These are phyloP conservation scores for Chaetothyriales sp. DNA, from an alignment of 2,329 filamentous ascomycete genomes.

Conservation along the genomic window DNA sequence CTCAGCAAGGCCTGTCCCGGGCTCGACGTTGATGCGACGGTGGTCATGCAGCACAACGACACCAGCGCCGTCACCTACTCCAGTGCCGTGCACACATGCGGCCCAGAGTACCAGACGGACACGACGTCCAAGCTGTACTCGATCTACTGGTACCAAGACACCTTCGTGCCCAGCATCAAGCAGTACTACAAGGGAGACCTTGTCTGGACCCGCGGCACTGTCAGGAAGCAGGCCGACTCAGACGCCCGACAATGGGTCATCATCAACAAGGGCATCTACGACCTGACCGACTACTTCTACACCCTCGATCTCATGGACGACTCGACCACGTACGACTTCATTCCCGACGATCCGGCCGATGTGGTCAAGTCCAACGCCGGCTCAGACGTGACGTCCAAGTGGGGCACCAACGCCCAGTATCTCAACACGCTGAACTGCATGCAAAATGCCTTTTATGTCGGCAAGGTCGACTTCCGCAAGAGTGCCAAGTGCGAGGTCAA, in stretches of 20 bases:
- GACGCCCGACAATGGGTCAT: conserved; percentile 66
- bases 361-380: conserved; percentile 65
- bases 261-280: conserved; percentile 64
- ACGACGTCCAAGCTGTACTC: conserved; percentile 45
- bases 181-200: conserved; percentile 79
- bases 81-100: conserved; percentile 56
- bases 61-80: conserved; percentile 49
- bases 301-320: conserved; percentile 51
- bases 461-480: conserved; percentile 72
- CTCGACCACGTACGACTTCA: conserved; percentile 50
- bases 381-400: conserved; percentile 57
- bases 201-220: conserved; percentile 50
- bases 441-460: conserved; percentile 68
- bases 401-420: conserved; percentile 41
- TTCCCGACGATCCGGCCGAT: conserved; percentile 53
- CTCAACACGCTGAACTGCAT: conserved; percentile 65
- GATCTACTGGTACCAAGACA: conserved; percentile 61
- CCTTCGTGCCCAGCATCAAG: conserved; percentile 65
- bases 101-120: conserved; percentile 43
- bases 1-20: conserved; percentile 60
- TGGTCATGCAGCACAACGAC: conserved; percentile 38
- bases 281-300: conserved; percentile 82
- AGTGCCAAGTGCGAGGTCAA: conserved; percentile 67
- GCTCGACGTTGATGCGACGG: conserved; percentile 47
- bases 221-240: conserved; percentile 53